A percentile compares a stretch with the other conserved stretches of the same genome.
These are phyloP conservation scores for Curvularia sp. DNA, from an alignment of 2,329 filamentous ascomycete genomes.

Conservation along the genomic window DNA sequence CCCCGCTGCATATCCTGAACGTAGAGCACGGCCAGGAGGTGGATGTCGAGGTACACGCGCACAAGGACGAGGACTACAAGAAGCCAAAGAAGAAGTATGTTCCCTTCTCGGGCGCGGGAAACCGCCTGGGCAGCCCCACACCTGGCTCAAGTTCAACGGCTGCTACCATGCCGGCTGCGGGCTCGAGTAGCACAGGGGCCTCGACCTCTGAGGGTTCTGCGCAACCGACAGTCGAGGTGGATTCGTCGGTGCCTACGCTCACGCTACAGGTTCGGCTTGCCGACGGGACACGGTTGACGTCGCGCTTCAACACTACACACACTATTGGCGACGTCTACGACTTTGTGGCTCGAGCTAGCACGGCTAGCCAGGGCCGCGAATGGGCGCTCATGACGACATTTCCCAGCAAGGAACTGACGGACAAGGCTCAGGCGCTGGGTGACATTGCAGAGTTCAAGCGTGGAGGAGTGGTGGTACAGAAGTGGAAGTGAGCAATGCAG, in stretches of 20 bases:
- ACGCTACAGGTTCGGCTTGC: slow-evolving; percentile 79
- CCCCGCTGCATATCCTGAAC: slow-evolving; percentile 79
- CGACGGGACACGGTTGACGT: slow-evolving; percentile 77
- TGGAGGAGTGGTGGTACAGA: slow-evolving; percentile 64
- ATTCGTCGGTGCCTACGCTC: slow-evolving; percentile 71
- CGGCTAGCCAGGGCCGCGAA: slow-evolving; percentile 63
- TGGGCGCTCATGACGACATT: slow-evolving; percentile 85
- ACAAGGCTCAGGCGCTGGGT: slow-evolving; percentile 62
- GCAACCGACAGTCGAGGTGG: slow-evolving; percentile 59
- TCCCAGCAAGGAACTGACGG: slow-evolving; percentile 79
- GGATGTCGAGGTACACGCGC: slow-evolving; percentile 76
- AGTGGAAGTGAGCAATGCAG: slow-evolving; percentile 54
- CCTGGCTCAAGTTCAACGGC: slow-evolving; percentile 62
- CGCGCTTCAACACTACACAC: slow-evolving; percentile 80
- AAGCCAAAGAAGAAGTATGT: slow-evolving; percentile 77
- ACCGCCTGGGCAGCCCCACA: slow-evolving; percentile 78
- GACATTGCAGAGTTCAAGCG: slow-evolving; percentile 60
- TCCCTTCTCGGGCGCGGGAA: slow-evolving; percentile 75
- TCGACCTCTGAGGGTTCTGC: slow-evolving; percentile 48
- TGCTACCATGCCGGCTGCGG: slow-evolving; percentile 45
- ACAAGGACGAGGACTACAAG: slow-evolving; percentile 77
- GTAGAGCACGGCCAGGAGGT: slow-evolving; percentile 77
- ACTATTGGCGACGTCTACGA: slow-evolving; percentile 79
- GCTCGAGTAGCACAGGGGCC: slow-evolving; percentile 41
- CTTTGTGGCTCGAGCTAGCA: slow-evolving; percentile 72